A percentile compares a stretch with the other conserved stretches of the same genome.
phyloP scores from a whole-genome alignment of 2,329 filamentous ascomycete species.

The Exophiala lecanii-corni region DNA sequence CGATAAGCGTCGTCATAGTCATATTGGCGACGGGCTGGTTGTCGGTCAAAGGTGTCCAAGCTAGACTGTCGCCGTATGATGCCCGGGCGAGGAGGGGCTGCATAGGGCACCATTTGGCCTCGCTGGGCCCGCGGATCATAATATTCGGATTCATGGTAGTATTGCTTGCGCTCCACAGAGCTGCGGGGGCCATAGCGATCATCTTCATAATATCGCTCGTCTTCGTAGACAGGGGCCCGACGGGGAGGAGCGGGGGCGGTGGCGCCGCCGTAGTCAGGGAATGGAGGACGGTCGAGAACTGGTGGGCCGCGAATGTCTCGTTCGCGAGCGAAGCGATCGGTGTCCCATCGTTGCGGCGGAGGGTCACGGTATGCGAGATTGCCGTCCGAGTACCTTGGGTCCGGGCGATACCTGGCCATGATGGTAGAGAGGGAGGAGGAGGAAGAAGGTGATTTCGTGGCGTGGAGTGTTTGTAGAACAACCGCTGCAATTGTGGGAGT shows the following conservation, averaged over 20 bases:
- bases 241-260: constrained; percentile 31
- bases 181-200: constrained; percentile 42
- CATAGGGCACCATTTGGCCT: constrained; percentile 53
- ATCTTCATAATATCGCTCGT: constrained; percentile 38
- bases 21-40: constrained; percentile 53
- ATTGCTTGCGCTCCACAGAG: constrained; percentile 33
- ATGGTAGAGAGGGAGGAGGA: constrained; percentile 1
- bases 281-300: constrained; percentile 23
- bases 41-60: constrained; percentile 82
- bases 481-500: too few species aligned
- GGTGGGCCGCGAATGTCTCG: constrained; percentile 38
- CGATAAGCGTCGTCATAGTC: constrained; percentile 32
- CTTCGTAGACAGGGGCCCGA: constrained; percentile 31
- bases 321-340: constrained; percentile 40
- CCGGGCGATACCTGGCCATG: constrained; percentile 25
- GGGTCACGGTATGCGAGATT: constrained; percentile 26
- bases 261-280: constrained; percentile 26
- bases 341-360: constrained; percentile 34
- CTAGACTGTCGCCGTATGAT: constrained; percentile 80
- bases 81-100: constrained; percentile 58
- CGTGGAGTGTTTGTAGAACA: too few species aligned
- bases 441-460: constrained; percentile 3
- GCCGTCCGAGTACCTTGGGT: constrained; percentile 18
- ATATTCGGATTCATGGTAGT: constrained; percentile 32
- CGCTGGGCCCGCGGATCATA: constrained; percentile 41